Percentiles rank a stretch among this genome's conserved stretches.
phyloP scores from a whole-genome alignment of 106 monocot genomes.

The Posidonia australis region DNA sequence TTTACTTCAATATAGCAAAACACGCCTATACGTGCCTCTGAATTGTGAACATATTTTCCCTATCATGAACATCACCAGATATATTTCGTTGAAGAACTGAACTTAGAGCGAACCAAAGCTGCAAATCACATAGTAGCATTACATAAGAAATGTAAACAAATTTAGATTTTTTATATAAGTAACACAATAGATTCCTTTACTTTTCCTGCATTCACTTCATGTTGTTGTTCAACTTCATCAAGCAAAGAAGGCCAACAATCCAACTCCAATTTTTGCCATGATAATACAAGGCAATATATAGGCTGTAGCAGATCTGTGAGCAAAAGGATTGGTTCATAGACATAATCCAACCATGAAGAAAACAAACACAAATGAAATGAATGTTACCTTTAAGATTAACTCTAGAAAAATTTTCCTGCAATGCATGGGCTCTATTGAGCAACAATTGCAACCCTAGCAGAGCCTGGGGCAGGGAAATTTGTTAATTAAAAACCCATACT shows the following conservation, averaged over 20 bases:
- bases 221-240: conserved; percentile 41
- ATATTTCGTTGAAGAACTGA: conserved; percentile 49
- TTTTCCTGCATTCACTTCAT: conserved; percentile 55
- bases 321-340: neutral
- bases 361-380: conserved; percentile 1
- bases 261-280: conserved; percentile 85
- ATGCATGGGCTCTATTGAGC: conserved; percentile 25
- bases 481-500: neutral
- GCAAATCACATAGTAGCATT: conserved; percentile 12
- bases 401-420: conserved; percentile 50
- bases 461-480: conserved; percentile 33
- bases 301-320: conserved; percentile 50
- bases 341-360: neutral
- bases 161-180: neutral
- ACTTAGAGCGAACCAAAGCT: conserved; percentile 87
- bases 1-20: neutral
- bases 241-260: conserved; percentile 76
- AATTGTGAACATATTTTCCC: conserved; percentile 24
- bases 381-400: conserved; percentile 46
- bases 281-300: conserved; percentile 31
- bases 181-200: conserved; percentile 19
- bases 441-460: conserved; percentile 61
- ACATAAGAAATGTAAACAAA: neutral
- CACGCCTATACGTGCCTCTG: conserved; percentile 18
- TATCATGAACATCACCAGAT: conserved; percentile 18